These are phyloP conservation scores for Pleurotus djamor DNA, from an alignment of 768 basidiomycete species.

Conservation along the genomic window DNA sequence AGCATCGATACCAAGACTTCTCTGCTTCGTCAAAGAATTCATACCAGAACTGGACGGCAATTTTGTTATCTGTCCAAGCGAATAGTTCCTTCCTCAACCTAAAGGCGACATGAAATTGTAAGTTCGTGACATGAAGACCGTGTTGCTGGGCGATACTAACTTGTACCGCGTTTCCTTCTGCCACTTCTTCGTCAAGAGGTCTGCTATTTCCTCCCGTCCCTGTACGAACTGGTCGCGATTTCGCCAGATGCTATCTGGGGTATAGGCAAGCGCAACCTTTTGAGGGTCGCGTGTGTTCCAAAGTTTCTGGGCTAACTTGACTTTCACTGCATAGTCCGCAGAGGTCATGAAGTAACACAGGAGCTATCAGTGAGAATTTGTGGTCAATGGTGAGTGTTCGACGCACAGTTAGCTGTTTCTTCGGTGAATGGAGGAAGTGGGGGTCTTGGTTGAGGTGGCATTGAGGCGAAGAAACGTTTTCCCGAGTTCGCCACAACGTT, in stretches of 20 bases:
- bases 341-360: slow-evolving; percentile 8
- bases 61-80: slow-evolving; percentile 50
- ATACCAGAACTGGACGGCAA: slow-evolving; percentile 56
- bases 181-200: slow-evolving; percentile 53
- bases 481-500: background rate
- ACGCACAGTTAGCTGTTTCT: slow-evolving; percentile 10
- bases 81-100: slow-evolving; percentile 51
- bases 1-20: slow-evolving; percentile 39
- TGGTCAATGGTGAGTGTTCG: slow-evolving; percentile 6
- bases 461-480: background rate
- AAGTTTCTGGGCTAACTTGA: slow-evolving; percentile 47
- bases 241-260: slow-evolving; percentile 51
- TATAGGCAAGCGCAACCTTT: slow-evolving; percentile 45
- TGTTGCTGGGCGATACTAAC: slow-evolving; percentile 8
- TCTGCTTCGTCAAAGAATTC: slow-evolving; percentile 34
- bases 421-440: slow-evolving; percentile 9
- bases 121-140: background rate
- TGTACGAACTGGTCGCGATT: slow-evolving; percentile 49
- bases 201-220: slow-evolving; percentile 40
- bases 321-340: slow-evolving; percentile 31
- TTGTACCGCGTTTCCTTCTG: slow-evolving; percentile 44
- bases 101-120: background rate
- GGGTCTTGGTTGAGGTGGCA: background rate
- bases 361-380: slow-evolving; percentile 11
- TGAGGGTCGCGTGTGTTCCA: slow-evolving; percentile 43